Percentiles rank a stretch among this genome's conserved stretches.
These are phyloP conservation scores for Neurospora sp. DNA, from an alignment of 2,329 filamentous ascomycete species.

Conservation along the genomic window DNA sequence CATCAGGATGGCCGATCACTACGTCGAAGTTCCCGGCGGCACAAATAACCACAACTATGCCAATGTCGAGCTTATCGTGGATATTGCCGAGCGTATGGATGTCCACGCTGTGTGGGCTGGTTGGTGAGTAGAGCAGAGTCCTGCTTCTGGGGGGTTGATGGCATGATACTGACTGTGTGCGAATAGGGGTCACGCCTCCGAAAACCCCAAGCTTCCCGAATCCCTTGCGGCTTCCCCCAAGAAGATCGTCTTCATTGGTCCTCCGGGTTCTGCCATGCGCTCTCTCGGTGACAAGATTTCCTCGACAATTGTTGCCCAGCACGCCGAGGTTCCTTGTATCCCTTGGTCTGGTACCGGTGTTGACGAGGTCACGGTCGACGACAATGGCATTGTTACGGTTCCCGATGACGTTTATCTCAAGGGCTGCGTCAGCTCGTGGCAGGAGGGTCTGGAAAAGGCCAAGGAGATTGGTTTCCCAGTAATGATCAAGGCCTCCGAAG, in stretches of 20 bases:
- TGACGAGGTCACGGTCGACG: conserved; percentile 67
- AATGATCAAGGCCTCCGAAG: conserved; percentile 99
- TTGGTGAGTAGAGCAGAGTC: conserved; percentile 53
- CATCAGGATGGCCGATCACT: conserved; percentile 99
- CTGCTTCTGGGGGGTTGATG: background rate
- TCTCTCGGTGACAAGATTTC: conserved; percentile 99
- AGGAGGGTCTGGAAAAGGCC: conserved; percentile 83
- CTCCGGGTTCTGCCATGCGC: conserved; percentile 95
- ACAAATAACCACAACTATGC: conserved; percentile 99
- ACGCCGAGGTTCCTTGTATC: conserved; percentile 92
- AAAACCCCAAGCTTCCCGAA: conserved; percentile 96
- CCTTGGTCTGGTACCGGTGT: conserved; percentile 98
- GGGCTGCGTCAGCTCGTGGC: conserved; percentile 80
- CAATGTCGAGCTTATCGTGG: conserved; percentile 98
- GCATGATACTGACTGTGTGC: background rate
- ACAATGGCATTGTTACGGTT: conserved; percentile 84
- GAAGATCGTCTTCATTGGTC: conserved; percentile 98
- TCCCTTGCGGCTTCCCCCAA: conserved; percentile 91
- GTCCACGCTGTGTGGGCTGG: conserved; percentile 98
- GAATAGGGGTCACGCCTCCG: conserved; percentile 85
- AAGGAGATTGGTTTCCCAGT: conserved; percentile 93
- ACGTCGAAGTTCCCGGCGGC: conserved; percentile 95
- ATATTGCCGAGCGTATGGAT: conserved; percentile 96
- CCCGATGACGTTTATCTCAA: conserved; percentile 75
- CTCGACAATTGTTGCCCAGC: conserved; percentile 96